Evolutionary conservation across 805 yeast species (phyloP).

Genomic region (Saccharomycopsis selenospora): DNA sequence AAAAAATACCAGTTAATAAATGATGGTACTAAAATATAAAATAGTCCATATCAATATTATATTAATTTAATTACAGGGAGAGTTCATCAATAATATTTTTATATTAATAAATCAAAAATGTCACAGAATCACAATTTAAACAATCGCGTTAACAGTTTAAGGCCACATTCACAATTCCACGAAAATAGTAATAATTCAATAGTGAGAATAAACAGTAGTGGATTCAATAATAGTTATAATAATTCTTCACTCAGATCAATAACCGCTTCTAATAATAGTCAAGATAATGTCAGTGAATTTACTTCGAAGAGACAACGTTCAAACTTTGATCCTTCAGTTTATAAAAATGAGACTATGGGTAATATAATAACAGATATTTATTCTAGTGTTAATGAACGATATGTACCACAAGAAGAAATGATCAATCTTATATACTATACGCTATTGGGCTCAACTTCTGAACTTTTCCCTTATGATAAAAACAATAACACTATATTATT

Average conservation of each 20-base stretch:
- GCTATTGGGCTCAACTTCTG: conserved; percentile 56
- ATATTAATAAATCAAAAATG: too few relatives aligned
- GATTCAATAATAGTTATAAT: conserved; percentile 12
- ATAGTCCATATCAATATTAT: too few relatives aligned
- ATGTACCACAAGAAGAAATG: conserved; percentile 36
- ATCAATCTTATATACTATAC: conserved; percentile 45
- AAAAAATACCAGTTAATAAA: too few relatives aligned
- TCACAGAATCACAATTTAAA: not conserved
- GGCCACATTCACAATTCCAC: not conserved
- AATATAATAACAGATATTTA: conserved; percentile 28
- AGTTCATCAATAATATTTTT: too few relatives aligned
- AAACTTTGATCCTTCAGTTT: conserved; percentile 2
- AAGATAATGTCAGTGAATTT: not conserved
- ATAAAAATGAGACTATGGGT: conserved; percentile 10
- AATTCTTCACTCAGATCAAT: conserved; percentile 10
- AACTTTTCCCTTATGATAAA: conserved; percentile 39
- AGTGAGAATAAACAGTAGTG: not conserved
- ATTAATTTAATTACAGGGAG: too few relatives aligned
- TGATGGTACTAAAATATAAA: too few relatives aligned
- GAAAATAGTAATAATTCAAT: not conserved
- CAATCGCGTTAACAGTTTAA: not conserved
- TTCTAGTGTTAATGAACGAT: conserved; percentile 30
- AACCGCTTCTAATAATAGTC: conserved; percentile 12
- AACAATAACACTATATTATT: conserved; percentile 30
- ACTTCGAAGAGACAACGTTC: conserved; percentile 11